Base-by-base conservation (phyloP, 176 grass and related monocot genomes). In the Oryza brachyantha region DNA sequence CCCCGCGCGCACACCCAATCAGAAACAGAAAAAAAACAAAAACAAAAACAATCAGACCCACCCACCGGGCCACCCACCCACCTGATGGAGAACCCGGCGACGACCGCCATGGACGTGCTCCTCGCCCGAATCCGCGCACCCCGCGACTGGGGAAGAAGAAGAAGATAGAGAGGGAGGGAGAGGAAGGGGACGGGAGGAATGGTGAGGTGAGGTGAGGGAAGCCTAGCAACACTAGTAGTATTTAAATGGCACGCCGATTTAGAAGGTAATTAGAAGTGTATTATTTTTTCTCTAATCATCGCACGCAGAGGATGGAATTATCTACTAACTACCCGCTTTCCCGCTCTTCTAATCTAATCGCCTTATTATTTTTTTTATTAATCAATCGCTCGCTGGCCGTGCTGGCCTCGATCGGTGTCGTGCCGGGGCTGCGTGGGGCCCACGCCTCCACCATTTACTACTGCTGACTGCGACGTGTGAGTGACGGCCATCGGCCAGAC, bases 71-170 rank as follows among this genome's bases (percentile, higher is more conserved):
- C 59, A 29, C 7, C 22, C 25, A 68, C 81, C 7, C 0, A 91
- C 89, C 89, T 80, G 61, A 91, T 91, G 39, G 85, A 91, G 77
- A 91, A 91, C 55, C 67, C 75, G 3, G 42, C 66, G 29, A 17
- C 60, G 37, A 60, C 46, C 37, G 66, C 81, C 89, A 87, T 87
- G 46, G 81, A 35, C 7, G 29, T 8, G 52, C 48, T 21, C 48
- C 46, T 14, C 46, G 19, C 17, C 39, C 52, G 8, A 57, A 22
- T 57, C 52, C 10, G 21, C 43, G 43, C 43, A 8, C 52, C 8
- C 52, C 8, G 52, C 21, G 52, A 57, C 24, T 57, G 48, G 8
- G 48, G 52, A 8, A 10, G 26, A 34, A n/a, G n/a, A n/a, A n/a
- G n/a, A n/a, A n/a, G n/a, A n/a, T 29, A 7, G 32, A 9, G 13